Evolutionary conservation across 1,284 basidiomycete species (phyloP), one percentile per base, ranked within the genome.

Genomic region (Ustilago nuda): DNA sequence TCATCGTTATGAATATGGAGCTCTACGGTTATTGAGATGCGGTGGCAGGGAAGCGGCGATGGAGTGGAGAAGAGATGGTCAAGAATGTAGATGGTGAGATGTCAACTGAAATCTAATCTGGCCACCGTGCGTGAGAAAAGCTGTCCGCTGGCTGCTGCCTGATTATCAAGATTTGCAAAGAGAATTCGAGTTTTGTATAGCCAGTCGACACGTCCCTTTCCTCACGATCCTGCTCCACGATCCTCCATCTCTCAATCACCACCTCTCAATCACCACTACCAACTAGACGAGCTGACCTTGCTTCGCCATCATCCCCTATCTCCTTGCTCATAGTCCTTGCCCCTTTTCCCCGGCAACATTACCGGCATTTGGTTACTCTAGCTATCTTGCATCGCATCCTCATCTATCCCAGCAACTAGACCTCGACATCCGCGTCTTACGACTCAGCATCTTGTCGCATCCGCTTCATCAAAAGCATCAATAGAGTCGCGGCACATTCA

Each of bases 141-240:
- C 15, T 46, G 8, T 33, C 11, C 8, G 4, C 23, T 48, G 45
- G 8, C 50, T 13, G 33, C 23, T 48, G 45, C 15, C 50, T 41
- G 58, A 60, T 61, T 68, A 58, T 53, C 52, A 69, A 59, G 56
- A 58, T 59, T 54, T 52, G 55, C 55, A 15, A 55, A 54, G 36
- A 15, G 19, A 66, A 50, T 60, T 59, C 67, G 51, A 50, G 19
- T 43, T 53, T 46, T 36, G 13, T 45, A 39, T 35, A 27, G 52
- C 51, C 50, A 32, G 27, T 52, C 27, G 46, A 27, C 35, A 46
- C 17, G 52, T 45, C 43, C n/a, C 43, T 6, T 45, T 45, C 8
- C n/a, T 6, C 15, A 15, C 36, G 30, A 32, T 41, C 66, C 53
- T 66, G 64, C 61, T 67, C 70, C 65, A 67, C 70, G 65, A 64